Base-by-base conservation (phyloP, 352 stramenopile species). In the Halophytophthora polymorphica region DNA sequence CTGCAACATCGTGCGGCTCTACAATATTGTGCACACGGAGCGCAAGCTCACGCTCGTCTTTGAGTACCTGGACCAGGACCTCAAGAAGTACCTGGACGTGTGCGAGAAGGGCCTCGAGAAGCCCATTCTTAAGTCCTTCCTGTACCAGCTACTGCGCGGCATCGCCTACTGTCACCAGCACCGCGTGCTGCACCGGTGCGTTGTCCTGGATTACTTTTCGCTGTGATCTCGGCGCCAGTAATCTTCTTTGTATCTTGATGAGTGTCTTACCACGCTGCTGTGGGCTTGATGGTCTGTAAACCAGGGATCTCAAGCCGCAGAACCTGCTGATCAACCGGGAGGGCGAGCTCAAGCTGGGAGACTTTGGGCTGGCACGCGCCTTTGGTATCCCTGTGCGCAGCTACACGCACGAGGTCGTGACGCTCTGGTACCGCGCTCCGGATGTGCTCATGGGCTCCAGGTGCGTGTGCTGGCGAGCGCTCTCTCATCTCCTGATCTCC, bases 11-110 rank as follows among this genome's bases (percentile, higher is more conserved):
- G 90, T 99, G 41, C 83, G 82, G 40, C 81, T 99, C 31, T 99
- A 99, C 81, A 98, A 99, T 74, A 98, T 99, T 13, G 96, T 99
- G 51, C 97, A 99, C 81, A 99, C 96, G 37, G 96, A 99, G 69
- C 78, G 90, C 33, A 98, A 98, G 71, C 83, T 99, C 41, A 99
- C 97, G 45, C 84, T 99, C 14, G 98, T 99, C 15, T 99, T 99
- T 73, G 98, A 99, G 81, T 99, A 98, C 73, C 71, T 99, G 21
- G 97, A 99, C 69, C 96, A 99, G 71, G 98, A 99, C 72, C 80
- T 99, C 15, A 99, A 99, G 74, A 99, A 99, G 70, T 99, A 99
- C 71, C 76, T 99, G 25, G 98, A 99, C 64, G 90, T 99, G 36
- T 99, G 96, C 69, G 96, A 99, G 68, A 96, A 96, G 23, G 96